Base-by-base conservation (phyloP, 2,329 filamentous ascomycete genomes). In the Colletotrichum ledebouriae region DNA sequence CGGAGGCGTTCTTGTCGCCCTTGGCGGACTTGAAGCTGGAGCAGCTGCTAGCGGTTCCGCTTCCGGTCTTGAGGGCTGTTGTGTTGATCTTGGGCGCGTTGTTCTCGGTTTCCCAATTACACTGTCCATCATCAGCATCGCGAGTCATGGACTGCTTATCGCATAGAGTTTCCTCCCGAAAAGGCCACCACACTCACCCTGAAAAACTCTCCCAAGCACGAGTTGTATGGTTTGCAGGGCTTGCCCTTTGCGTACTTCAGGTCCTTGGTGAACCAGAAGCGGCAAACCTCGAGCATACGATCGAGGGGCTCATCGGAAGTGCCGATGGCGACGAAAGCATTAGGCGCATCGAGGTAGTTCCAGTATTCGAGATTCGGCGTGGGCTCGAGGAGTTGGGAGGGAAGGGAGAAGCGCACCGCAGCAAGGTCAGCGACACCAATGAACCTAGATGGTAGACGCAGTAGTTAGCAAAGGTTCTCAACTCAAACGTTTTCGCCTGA, bases 251-350 rank as follows among this genome's bases (percentile, higher is more conserved):
- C 93, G 76, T 98, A 99, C 88, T 99, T 99, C 80, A 99, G 80
- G 79, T 99, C 96, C 80, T 99, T 99, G 71, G 96, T 98, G 76
- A 98, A 97, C 96, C 96, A 99, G 81, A 98, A 99, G 69, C 94
- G 90, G 74, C 98, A 82, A 34, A 97, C 94, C 76, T 95, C 94
- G 59, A 99, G 87, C 93, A 98, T 98, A 73, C 96, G 94, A 74
- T 96, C 95, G 63, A 98, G 84, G 11, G 92, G 88, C 74, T 98
- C 94, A 74, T 98, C 92, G 17, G 95, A 96, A 74, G 95, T 95
- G 74, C 95, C 96, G 75, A 91, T 91, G 52, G 87, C 87, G 72
- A 89, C 82, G 72, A 99, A 98, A 55, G 94, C 93, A 79, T 97
- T 97, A 22, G 95, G 95, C 73, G 94, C 89, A 80, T 99, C 96